Base-by-base conservation (phyloP, 2,329 filamentous ascomycete species). In the Dryadomyces quercus-mongolicae region DNA sequence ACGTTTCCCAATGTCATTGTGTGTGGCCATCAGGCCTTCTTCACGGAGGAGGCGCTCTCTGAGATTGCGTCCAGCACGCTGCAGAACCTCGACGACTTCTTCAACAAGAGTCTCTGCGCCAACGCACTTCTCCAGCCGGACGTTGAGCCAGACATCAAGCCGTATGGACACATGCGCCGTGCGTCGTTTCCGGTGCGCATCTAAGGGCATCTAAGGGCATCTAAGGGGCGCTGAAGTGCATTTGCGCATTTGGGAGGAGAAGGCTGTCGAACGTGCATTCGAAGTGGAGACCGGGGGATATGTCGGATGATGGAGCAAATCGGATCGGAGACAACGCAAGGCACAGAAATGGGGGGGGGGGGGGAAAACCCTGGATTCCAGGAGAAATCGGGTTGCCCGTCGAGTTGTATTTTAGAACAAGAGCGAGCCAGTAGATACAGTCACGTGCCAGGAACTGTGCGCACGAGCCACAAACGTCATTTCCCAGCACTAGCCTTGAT, bases 1-100 rank as follows among this genome's bases (percentile, higher is more conserved):
- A 85, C 81, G 0, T 86, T 86, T 61, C 82, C 76, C 56, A 86
- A 86, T 58, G 82, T 84, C 3, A 65, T 86, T 47, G 69, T 86
- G 56, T 82, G 77, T 58, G 82, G 82, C 0, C 83, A 86, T 60
- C 83, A 86, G 69, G 83, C 80, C 1, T 86, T 86, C 67, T 83
- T 86, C 61, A 86, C 82, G 5, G 69, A 76, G 38, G 82, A 86
- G 67, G 83, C 83, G 1, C 67, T 86, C 50, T 68, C 70, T 8
- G 81, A 84, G 66, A 86, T 86, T 60, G 75, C 82, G 1, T 73
- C 76, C 48, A 76, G 72, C 52, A 85, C 81, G 1, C 61, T 85
- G 57, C 66, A 68, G 54, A 85, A 85, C 63, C 62, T 83, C 3
- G 69, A 70, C 31, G 73, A 77, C 56, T 74, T 75, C 18, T 60